phyloP scores from a whole-genome alignment of 257 asterid genomes.

The Solanum lycopersicoides region DNA sequence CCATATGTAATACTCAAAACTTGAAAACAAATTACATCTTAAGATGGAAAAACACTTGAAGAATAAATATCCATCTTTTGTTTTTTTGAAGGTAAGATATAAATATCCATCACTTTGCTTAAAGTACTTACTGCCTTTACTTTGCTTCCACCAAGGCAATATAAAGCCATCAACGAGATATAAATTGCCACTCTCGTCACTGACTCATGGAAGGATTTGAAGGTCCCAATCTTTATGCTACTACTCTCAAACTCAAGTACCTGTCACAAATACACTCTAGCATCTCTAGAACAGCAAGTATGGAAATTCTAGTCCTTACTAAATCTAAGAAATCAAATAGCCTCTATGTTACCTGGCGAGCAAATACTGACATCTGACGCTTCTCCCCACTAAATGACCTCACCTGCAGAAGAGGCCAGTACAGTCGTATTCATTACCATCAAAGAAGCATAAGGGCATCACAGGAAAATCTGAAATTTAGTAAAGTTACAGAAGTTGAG shows the following conservation, averaged over 20 bases:
- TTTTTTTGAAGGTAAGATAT: not conserved
- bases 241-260: conserved; percentile 67
- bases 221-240: conserved; percentile 76
- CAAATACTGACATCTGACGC: conserved; percentile 85
- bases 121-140: conserved; percentile 80
- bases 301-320: not conserved
- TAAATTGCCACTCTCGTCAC: conserved; percentile 91
- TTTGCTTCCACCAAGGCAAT: conserved; percentile 98
- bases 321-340: not conserved
- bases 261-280: conserved; percentile 22
- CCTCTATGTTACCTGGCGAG: conserved; percentile 45
- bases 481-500: not conserved
- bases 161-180: conserved; percentile 77
- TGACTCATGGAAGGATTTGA: conserved; percentile 88
- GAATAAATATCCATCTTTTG: not conserved
- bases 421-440: not conserved
- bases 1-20: not conserved
- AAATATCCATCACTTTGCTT: not conserved
- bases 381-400: conserved; percentile 95
- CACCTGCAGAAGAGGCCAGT: conserved; percentile 42
- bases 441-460: not conserved
- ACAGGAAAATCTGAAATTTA: not conserved
- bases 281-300: not conserved
- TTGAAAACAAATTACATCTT: not conserved
- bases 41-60: not conserved